Percentiles rank a stretch among this genome's conserved stretches.
Evolutionary conservation across 345 rosid species (phyloP).

Genomic region (Heritiera littoralis): DNA sequence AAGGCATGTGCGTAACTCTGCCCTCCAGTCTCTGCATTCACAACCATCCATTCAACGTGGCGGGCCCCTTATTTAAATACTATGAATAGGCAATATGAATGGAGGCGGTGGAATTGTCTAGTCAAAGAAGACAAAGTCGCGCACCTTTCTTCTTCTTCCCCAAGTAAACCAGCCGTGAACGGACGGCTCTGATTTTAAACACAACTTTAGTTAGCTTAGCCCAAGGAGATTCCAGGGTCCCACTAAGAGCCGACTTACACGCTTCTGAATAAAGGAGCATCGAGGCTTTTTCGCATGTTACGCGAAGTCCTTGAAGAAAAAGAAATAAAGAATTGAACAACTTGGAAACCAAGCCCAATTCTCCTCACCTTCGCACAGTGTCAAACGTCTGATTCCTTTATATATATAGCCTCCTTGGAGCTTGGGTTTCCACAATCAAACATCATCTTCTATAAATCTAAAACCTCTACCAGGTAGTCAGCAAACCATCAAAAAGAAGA

Average conservation of each 20-base stretch:
- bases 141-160: neutral
- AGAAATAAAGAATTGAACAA: neutral
- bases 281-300: neutral
- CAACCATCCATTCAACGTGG: neutral
- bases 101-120: neutral
- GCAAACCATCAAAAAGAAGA: neutral
- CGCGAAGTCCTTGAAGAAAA: neutral
- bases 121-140: conserved; percentile 10
- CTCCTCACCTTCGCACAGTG: neutral
- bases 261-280: neutral
- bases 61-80: neutral
- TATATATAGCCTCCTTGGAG: neutral
- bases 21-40: too few relatives aligned
- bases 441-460: neutral
- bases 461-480: neutral
- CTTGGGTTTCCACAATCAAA: neutral
- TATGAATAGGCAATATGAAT: neutral
- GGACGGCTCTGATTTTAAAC: neutral
- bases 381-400: neutral
- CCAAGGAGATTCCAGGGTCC: neutral
- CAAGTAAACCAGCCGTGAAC: neutral
- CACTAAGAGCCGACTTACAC: neutral
- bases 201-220: neutral
- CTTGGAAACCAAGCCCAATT: neutral
- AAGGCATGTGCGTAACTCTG: neutral